These are phyloP conservation scores for Russula abietina DNA, from an alignment of 768 basidiomycete genomes.

Conservation along the genomic window DNA sequence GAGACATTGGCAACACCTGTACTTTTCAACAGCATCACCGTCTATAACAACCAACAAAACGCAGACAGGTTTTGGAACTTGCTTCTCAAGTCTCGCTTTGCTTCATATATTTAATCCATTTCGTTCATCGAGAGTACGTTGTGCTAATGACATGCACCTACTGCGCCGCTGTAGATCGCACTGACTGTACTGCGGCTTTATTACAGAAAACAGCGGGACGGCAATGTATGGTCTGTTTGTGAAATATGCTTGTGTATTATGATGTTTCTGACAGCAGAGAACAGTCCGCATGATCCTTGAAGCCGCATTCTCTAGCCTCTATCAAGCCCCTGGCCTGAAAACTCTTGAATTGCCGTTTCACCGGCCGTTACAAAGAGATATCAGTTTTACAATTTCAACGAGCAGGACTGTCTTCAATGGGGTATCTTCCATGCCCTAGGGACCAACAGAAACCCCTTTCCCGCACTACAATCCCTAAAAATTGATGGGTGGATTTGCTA, in stretches of 20 bases:
- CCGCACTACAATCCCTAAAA: background rate
- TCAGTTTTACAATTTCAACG: too few species aligned
- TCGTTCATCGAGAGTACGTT: background rate
- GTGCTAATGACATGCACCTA: background rate
- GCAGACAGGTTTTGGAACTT: background rate
- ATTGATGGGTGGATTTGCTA: too few species aligned
- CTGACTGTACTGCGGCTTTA: background rate
- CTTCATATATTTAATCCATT: background rate
- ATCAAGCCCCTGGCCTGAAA: background rate
- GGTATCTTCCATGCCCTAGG: background rate
- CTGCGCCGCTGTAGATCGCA: background rate
- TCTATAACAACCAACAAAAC: background rate
- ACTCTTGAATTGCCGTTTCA: background rate
- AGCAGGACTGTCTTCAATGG: too few species aligned
- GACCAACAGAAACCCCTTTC: background rate
- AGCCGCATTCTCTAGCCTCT: background rate
- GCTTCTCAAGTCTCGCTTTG: background rate
- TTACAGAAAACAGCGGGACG: too few species aligned
- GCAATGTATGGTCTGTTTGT: too few species aligned
- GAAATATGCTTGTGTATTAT: background rate
- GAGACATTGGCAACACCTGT: background rate
- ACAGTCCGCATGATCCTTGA: background rate
- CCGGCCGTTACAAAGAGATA: background rate
- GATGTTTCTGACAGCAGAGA: background rate
- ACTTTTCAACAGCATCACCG: background rate